Evolutionary conservation across 352 stramenopile genomes (phyloP).

Genomic region (Phytopythium sindhum): DNA sequence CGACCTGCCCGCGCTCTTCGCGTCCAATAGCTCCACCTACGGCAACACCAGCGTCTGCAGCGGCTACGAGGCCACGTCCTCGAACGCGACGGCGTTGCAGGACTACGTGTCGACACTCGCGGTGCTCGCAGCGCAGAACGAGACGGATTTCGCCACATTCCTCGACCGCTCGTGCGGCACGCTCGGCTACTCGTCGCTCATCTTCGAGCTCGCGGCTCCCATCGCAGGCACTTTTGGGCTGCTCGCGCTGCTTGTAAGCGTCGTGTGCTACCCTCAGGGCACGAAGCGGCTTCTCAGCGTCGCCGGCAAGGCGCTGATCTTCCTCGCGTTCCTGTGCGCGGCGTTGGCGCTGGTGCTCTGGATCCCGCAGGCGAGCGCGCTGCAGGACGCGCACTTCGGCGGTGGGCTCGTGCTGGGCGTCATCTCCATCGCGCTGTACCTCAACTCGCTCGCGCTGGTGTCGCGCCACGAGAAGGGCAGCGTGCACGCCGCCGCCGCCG

Average conservation of each 20-base stretch:
- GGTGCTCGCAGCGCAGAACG: slow-evolving; percentile 1
- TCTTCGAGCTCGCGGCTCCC: neutral
- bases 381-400: slow-evolving; percentile 4
- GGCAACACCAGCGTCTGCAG: slow-evolving; percentile 3
- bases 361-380: slow-evolving; percentile 1
- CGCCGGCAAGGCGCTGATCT: neutral
- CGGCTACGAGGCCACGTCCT: slow-evolving; percentile 1
- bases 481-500: neutral
- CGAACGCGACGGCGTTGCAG: slow-evolving; percentile 1
- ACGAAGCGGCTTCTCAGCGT: neutral
- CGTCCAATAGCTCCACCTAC: neutral
- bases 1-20: neutral
- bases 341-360: slow-evolving; percentile 4
- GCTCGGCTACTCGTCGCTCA: slow-evolving; percentile 2
- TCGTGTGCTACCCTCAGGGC: neutral
- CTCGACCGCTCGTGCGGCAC: slow-evolving; percentile 8
- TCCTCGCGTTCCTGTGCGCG: neutral
- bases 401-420: neutral
- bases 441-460: slow-evolving; percentile 7
- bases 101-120: neutral
- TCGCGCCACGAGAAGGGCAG: slow-evolving; percentile 6
- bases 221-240: neutral
- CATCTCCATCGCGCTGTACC: slow-evolving; percentile 1
- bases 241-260: neutral
- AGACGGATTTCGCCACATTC: slow-evolving; percentile 1